phyloP scores from a whole-genome alignment of 352 stramenopile species.

The Nannochloropsis limnetica region DNA sequence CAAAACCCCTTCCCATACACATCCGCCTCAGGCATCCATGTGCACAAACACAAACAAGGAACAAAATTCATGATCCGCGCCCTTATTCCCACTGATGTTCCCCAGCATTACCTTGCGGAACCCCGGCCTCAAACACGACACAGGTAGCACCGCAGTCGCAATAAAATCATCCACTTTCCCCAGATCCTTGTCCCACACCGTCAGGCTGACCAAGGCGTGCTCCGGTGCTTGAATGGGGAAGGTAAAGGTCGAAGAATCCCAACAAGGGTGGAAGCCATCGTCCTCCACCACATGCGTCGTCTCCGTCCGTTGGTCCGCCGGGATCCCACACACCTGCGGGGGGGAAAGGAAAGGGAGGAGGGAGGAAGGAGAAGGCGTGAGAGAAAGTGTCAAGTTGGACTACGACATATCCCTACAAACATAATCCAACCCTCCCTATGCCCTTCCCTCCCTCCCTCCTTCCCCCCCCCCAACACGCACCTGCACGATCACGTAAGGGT shows the following conservation, averaged over 20 bases:
- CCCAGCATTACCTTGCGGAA: constrained; percentile 54
- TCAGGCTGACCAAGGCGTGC: constrained; percentile 53
- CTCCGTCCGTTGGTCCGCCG: background rate
- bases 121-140: constrained; percentile 48
- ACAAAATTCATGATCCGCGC: no score
- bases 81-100: constrained; percentile 49
- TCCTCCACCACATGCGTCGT: constrained; percentile 51
- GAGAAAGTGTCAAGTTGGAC: no score
- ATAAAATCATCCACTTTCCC: constrained; percentile 52
- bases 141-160: constrained; percentile 50
- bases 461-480: no score
- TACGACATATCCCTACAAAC: no score
- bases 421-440: no score
- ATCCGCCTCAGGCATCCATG: no score
- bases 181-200: constrained; percentile 57
- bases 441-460: constrained; percentile 42
- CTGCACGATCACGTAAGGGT: constrained; percentile 55
- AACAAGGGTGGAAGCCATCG: constrained; percentile 61
- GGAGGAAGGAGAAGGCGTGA: no score
- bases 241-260: constrained; percentile 49
- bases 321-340: no score
- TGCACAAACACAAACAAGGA: no score
- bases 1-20: no score
- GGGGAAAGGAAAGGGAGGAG: no score
- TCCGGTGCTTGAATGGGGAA: constrained; percentile 51